Base-by-base conservation (phyloP, 805 yeast species). In the Candida railenensis region DNA sequence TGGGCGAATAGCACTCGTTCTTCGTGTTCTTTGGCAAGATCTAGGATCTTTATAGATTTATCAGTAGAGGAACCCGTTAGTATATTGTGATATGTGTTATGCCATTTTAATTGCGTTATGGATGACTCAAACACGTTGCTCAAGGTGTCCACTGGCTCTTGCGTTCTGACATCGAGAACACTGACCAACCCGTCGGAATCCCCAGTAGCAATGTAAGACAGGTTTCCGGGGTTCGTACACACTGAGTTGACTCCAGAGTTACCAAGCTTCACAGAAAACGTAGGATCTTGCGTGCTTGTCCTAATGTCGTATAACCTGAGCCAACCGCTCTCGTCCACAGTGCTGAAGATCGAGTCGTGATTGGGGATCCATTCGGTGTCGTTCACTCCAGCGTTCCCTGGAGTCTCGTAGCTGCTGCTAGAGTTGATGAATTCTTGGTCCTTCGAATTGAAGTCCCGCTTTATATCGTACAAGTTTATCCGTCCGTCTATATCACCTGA, bases 101-200 rank as follows among this genome's bases (percentile, higher is more conserved):
- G 89, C 96, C 96, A 91, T 51, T 82, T 81, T 3, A 88, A 49
- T 5, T 82, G 74, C 0, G 92, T 81, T 4, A 90, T 71, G 0
- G 87, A 63, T 4, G 74, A 87, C 0, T 55, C 49, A 47, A 89
- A 76, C 4, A 49, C 85, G 1, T 71, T 58, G 16, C 41, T 34
- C 4, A 49, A 45, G 32, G 51, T 50, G 15, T 46, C 47, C 14
- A 43, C 33, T 2, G 20, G 34, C 3, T 37, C 42, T 28, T 51
- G 34, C 11, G 52, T 52, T 56, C 97, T 72, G 2, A 85, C 53
- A 60, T 91, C 98, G 82, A 87, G 83, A 4, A 86, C 51, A 34
- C 67, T 66, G 3, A 88, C 58, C 0, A 20, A 40, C 2, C 96
- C 96, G 7, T 58, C 53, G 3, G 78, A 71, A 48, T 83, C 83